phyloP scores from a whole-genome alignment of 2,329 filamentous ascomycete species.

The Pseudocercospora macadamiae region DNA sequence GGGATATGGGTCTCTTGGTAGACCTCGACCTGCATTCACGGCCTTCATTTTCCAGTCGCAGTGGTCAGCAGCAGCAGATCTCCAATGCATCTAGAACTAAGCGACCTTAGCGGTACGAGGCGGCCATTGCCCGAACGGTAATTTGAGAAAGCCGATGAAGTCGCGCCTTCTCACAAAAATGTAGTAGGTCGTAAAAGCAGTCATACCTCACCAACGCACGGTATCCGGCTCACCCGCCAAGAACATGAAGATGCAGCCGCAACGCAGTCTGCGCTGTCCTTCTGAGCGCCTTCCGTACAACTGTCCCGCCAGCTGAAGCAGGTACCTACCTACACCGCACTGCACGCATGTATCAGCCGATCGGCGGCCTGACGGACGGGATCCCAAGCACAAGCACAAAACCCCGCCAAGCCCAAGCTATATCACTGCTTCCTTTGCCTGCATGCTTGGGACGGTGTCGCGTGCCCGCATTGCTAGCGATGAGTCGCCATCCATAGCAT shows the following conservation, averaged over 20 bases:
- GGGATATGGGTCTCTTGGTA: background rate
- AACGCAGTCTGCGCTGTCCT: background rate
- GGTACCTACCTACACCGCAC: background rate
- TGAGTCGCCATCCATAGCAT: background rate
- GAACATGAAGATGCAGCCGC: too few species aligned
- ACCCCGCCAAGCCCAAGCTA: background rate
- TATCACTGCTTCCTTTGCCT: background rate
- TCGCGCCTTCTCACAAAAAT: too few species aligned
- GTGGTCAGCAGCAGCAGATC: too few species aligned
- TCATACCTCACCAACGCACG: too few species aligned
- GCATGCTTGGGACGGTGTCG: background rate
- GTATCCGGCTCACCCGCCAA: too few species aligned
- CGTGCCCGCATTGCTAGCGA: background rate
- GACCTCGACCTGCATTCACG: too few species aligned
- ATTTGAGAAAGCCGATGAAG: background rate
- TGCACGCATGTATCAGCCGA: background rate
- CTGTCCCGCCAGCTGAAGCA: too few species aligned
- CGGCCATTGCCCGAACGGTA: background rate
- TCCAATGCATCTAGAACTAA: background rate
- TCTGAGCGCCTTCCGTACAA: background rate
- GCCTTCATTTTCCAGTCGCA: background rate
- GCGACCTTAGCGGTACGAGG: background rate
- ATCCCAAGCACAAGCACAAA: background rate
- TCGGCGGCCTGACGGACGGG: background rate
- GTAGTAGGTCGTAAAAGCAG: too few species aligned